Evolutionary conservation across 768 basidiomycete genomes (phyloP), one percentile per base, ranked within the genome.

Genomic region (Guyanaporus albipodus): DNA sequence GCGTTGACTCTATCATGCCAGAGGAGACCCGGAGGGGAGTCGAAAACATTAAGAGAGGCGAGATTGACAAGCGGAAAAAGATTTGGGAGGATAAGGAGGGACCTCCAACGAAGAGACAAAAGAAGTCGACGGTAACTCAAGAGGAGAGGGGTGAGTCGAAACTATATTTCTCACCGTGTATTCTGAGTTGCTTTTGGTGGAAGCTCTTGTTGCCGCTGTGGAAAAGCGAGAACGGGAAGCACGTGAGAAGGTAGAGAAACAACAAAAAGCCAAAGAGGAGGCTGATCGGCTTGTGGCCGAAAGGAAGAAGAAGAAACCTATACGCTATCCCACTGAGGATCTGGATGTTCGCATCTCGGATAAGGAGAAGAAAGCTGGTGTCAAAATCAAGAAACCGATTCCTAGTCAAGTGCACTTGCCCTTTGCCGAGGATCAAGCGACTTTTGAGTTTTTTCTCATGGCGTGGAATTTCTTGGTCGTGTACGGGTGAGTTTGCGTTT

Each of bases 261-360:
- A 82, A 53, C 74, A 74, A 55, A 69, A 77, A 50, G 79, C 71
- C 11, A 85, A 83, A 65, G 83, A 83, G 58, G 87, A 87, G 59
- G 79, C 79, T 11, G 86, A 86, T 42, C 77, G 79, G 35, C 70
- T 84, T 22, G 83, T 82, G 21, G 79, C 82, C 6, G 85, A 88
- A 62, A 86, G 84, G 70, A 87, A 88, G 66, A 91, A 90, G 72
- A 91, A 88, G 72, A 91, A 87, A 57, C 85, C 90, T 2, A 68
- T 94, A 54, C 87, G 92, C 40, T 96, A 95, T 65, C 92, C 92
- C 0, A 91, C 91, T 1, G 92, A 96, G 67, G 91, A 95, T 66
- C 72, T 95, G 36, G 91, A 93, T 62, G 80, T 95, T 50, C 77
- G 77, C 46, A 65, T 91, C 41, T 73, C 80, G 22, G 87, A 91